Evolutionary conservation across 495 filamentous ascomycete genomes (phyloP).

Genomic region (Platismatia glauca): DNA sequence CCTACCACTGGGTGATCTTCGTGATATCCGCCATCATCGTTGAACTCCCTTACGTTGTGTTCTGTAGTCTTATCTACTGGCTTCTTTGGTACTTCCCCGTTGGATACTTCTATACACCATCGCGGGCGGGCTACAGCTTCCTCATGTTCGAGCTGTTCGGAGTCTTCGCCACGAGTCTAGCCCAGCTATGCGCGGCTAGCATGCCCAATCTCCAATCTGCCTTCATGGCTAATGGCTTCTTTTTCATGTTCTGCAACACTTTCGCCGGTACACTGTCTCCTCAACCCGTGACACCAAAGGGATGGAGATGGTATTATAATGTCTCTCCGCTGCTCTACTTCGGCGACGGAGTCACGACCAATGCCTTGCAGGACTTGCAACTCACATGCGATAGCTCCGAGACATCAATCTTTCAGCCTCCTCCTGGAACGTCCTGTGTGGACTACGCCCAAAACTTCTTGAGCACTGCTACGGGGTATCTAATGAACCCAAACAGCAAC

Average conservation of each 20-base stretch:
- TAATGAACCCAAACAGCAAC: neutral
- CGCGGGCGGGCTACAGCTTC: neutral
- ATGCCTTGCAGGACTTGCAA: neutral
- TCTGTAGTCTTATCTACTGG: neutral
- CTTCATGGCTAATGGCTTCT: neutral
- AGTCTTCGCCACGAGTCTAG: neutral
- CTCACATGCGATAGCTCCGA: neutral
- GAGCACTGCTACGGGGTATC: neutral
- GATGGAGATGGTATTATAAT: neutral
- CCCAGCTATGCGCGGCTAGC: neutral
- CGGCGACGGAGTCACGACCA: constrained; percentile 2
- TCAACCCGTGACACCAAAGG: neutral
- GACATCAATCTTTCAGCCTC: neutral
- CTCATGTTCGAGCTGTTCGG: neutral
- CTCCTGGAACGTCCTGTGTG: neutral
- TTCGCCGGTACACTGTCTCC: neutral
- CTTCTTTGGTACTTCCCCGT: neutral
- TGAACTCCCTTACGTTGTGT: constrained; percentile 53
- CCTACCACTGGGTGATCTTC: constrained; percentile 67
- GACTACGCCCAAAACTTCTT: constrained; percentile 1
- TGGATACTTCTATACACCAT: neutral
- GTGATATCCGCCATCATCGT: constrained; percentile 59
- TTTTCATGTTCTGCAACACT: neutral
- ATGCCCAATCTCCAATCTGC: neutral
- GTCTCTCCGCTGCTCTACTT: constrained; percentile 1